Conservation (phyloP, 2,329 filamentous ascomycete species). For the Calonectria honghensis region DNA sequence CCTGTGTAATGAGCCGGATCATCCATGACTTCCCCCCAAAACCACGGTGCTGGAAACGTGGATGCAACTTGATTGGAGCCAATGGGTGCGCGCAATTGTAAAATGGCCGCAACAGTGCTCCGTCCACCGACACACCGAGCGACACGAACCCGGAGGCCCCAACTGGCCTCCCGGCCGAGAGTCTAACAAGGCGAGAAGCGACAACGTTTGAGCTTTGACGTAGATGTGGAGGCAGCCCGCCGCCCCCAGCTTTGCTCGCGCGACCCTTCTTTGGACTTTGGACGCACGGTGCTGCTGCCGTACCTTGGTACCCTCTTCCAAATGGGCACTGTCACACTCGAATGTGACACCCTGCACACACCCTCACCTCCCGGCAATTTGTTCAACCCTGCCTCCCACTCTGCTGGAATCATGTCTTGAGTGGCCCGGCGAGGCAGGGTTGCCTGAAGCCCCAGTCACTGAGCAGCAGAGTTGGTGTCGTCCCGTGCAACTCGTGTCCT, state of each 20-base stretch:
- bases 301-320: slow-evolving; percentile 40
- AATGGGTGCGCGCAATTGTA: slow-evolving; percentile 31
- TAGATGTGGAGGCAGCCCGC: slow-evolving; percentile 50
- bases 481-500: slow-evolving; percentile 43
- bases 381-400: slow-evolving; percentile 44
- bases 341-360: slow-evolving; percentile 39
- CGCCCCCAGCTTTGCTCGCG: slow-evolving; percentile 45
- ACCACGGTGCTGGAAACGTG: slow-evolving; percentile 50
- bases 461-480: slow-evolving; percentile 30
- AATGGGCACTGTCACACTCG: slow-evolving; percentile 39
- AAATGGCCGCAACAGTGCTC: slow-evolving; percentile 25
- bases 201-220: slow-evolving; percentile 33
- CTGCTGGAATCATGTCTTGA: slow-evolving; percentile 27
- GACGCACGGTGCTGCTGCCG: slow-evolving; percentile 26
- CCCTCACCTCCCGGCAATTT: slow-evolving; percentile 46
- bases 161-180: slow-evolving; percentile 12
- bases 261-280: slow-evolving; percentile 22
- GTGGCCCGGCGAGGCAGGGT: slow-evolving; percentile 44
- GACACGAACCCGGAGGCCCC: background rate
- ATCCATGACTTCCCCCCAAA: slow-evolving; percentile 46
- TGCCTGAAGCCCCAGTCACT: slow-evolving; percentile 43
- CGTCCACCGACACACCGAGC: slow-evolving; percentile 20
- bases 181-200: slow-evolving; percentile 33
- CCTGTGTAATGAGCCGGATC: slow-evolving; percentile 44
- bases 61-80: slow-evolving; percentile 43